Evolutionary conservation across 352 stramenopile genomes (phyloP).

Genomic region (Pythium phragmitis): DNA sequence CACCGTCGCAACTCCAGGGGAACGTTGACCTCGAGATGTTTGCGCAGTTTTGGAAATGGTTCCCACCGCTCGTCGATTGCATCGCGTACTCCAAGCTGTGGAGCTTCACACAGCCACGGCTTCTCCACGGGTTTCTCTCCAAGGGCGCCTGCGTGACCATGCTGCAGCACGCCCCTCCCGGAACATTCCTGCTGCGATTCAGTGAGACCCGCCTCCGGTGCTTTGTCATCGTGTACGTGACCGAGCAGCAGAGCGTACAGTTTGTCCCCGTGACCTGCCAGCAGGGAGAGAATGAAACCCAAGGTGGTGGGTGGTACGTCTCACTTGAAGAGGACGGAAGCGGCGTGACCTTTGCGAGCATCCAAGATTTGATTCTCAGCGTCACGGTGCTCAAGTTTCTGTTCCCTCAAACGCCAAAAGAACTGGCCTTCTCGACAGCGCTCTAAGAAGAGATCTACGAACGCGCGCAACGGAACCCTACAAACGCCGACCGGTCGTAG

Average conservation of each 20-base stretch:
- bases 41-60: conserved; percentile 73
- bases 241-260: conserved; percentile 57
- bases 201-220: conserved; percentile 67
- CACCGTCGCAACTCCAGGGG: conserved; percentile 41
- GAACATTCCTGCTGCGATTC: conserved; percentile 79
- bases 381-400: conserved; percentile 79
- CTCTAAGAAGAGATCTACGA: not conserved
- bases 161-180: conserved; percentile 59
- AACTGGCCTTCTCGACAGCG: conserved; percentile 45
- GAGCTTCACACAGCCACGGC: conserved; percentile 67
- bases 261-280: conserved; percentile 75
- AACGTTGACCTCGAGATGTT: conserved; percentile 71
- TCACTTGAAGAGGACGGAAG: conserved; percentile 46
- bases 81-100: conserved; percentile 61
- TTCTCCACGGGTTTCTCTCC: conserved; percentile 81
- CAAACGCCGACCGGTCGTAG: conserved; percentile 69
- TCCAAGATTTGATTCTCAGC: conserved; percentile 74
- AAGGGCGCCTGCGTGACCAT: conserved; percentile 80
- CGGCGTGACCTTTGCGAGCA: conserved; percentile 44
- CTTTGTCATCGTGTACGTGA: conserved; percentile 75
- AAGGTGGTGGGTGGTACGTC: conserved; percentile 49
- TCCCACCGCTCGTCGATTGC: conserved; percentile 62
- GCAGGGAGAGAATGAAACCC: not conserved
- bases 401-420: conserved; percentile 79
- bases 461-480: conserved; percentile 71